Evolutionary conservation across 345 rosid species (phyloP).

Genomic region (Cardamine chenopodiifolia): DNA sequence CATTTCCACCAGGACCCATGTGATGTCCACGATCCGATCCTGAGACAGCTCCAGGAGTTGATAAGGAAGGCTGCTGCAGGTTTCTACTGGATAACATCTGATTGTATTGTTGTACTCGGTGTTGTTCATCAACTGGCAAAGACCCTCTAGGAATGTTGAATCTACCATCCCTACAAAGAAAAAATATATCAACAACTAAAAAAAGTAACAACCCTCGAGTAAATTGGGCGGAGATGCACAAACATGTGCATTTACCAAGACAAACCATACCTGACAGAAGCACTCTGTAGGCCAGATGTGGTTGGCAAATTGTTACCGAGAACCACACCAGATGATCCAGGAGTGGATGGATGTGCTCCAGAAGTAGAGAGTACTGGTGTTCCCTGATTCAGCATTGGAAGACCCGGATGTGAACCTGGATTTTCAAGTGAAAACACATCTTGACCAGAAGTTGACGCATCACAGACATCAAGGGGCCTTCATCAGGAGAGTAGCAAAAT

Average conservation of each 20-base stretch:
- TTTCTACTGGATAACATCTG: constrained; percentile 72
- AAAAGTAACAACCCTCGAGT: constrained; percentile 3
- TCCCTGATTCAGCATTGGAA: constrained; percentile 68
- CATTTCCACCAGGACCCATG: constrained; percentile 68
- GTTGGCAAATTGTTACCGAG: constrained; percentile 60
- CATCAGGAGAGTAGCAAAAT: constrained; percentile 46
- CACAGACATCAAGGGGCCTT: constrained; percentile 97
- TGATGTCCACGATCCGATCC: constrained; percentile 74
- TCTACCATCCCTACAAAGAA: constrained; percentile 68
- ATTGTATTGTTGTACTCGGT: constrained; percentile 68
- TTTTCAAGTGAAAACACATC: constrained; percentile 63
- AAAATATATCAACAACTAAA: constrained; percentile 26
- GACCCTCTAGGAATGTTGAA: constrained; percentile 68
- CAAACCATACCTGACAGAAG: constrained; percentile 45
- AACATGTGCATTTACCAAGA: constrained; percentile 13
- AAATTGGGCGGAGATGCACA: constrained; percentile 21
- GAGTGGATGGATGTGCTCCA: constrained; percentile 65
- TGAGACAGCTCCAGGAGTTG: constrained; percentile 66
- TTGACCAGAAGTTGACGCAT: constrained; percentile 60
- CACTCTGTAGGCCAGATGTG: constrained; percentile 63
- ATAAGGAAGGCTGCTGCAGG: constrained; percentile 69
- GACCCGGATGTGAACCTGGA: constrained; percentile 68
- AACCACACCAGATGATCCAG: constrained; percentile 67
- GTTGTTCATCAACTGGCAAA: constrained; percentile 83
- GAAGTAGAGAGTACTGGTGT: constrained; percentile 64